phyloP scores from a whole-genome alignment of 1,139 yeast genomes.

The Geotrichum carabidarum region DNA sequence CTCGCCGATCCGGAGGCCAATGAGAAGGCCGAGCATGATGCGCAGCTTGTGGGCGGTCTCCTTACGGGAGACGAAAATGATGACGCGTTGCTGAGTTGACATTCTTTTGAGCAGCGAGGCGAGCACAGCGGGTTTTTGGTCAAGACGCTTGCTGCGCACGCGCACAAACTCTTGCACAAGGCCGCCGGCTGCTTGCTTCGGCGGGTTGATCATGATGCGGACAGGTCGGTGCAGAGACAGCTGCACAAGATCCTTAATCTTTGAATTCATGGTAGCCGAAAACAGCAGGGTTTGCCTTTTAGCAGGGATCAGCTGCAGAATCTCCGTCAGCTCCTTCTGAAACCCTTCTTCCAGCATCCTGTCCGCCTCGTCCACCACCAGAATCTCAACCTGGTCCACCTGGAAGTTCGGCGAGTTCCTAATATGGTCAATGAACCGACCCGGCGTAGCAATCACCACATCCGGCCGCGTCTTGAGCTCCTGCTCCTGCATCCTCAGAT shows the following conservation, averaged over 20 bases:
- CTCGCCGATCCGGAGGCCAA: constrained; percentile 85
- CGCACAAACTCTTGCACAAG: constrained; percentile 90
- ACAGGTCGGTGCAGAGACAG: constrained; percentile 86
- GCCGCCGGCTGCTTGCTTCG: constrained; percentile 84
- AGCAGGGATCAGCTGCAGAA: constrained; percentile 75
- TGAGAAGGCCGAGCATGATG: constrained; percentile 70
- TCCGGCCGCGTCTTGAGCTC: constrained; percentile 89
- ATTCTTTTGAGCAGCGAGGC: constrained; percentile 64
- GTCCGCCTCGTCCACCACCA: constrained; percentile 96
- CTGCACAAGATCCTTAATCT: constrained; percentile 79
- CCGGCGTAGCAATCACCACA: constrained; percentile 93
- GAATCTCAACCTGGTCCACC: constrained; percentile 84
- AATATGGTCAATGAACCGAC: constrained; percentile 93
- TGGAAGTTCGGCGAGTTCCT: constrained; percentile 90
- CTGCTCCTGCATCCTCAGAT: constrained; percentile 90
- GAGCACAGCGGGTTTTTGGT: constrained; percentile 74
- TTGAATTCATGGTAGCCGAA: constrained; percentile 97
- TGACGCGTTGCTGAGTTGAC: constrained; percentile 46
- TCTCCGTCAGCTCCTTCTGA: constrained; percentile 89
- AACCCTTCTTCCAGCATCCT: constrained; percentile 99
- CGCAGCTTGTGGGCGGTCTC: constrained; percentile 85
- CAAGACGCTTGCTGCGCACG: constrained; percentile 76
- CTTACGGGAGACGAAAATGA: constrained; percentile 86
- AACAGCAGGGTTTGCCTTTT: constrained; percentile 90
- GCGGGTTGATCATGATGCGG: constrained; percentile 92